Percentiles rank a stretch among this genome's conserved stretches.
phyloP scores from a whole-genome alignment of 441 rosid genomes.

The Populus trichocarpa region DNA sequence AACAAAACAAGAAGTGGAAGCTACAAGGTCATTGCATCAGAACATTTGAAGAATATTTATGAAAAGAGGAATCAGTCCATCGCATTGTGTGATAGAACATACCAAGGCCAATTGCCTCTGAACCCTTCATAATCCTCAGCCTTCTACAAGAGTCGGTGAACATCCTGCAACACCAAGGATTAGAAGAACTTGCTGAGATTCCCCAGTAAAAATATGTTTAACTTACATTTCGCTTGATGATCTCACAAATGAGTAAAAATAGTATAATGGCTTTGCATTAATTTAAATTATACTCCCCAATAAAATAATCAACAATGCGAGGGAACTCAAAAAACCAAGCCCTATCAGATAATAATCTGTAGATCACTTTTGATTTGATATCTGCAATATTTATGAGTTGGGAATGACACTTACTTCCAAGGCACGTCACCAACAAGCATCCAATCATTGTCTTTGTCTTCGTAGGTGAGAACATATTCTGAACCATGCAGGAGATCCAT shows the following conservation, averaged over 20 bases:
- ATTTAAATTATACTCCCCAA: background rate
- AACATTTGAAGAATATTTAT: background rate
- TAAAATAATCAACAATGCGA: background rate
- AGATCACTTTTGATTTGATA: too few species aligned
- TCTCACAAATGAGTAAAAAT: background rate
- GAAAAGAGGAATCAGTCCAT: too few species aligned
- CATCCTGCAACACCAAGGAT: slow-evolving; percentile 45
- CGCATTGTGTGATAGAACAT: slow-evolving; percentile 4
- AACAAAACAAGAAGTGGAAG: too few species aligned
- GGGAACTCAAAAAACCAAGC: too few species aligned
- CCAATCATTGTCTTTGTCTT: slow-evolving; percentile 88
- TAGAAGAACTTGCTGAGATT: background rate
- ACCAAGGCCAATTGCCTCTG: slow-evolving; percentile 77
- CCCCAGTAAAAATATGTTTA: background rate
- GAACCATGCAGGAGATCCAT: slow-evolving; percentile 69
- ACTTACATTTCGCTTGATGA: too few species aligned
- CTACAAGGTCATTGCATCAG: background rate
- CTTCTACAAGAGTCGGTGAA: slow-evolving; percentile 60
- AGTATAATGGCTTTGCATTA: background rate
- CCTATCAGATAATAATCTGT: background rate
- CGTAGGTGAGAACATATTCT: slow-evolving; percentile 75
- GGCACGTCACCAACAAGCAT: slow-evolving; percentile 92
- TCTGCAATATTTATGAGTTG: background rate
- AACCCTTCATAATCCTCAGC: slow-evolving; percentile 76
- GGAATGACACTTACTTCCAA: slow-evolving; percentile 65